Percentiles rank a stretch among this genome's conserved stretches.
Evolutionary conservation across 805 yeast genomes (phyloP).

Genomic region (Osmozyma mogii): DNA sequence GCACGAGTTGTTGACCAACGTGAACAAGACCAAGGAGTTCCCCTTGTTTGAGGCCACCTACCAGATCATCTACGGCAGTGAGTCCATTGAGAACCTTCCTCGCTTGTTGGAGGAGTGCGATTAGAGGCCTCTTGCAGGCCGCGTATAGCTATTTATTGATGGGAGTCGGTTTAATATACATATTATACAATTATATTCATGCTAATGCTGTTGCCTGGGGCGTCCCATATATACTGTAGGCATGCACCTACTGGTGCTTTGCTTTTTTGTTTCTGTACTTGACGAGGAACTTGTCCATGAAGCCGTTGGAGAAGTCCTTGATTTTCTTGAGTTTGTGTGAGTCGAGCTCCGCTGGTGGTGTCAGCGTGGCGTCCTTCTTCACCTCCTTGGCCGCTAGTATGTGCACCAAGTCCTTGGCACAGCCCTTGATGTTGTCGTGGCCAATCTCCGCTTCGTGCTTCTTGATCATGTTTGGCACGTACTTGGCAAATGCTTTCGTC

Average conservation of each 20-base stretch:
- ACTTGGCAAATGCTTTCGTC: constrained; percentile 52
- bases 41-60: constrained; percentile 79
- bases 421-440: constrained; percentile 62
- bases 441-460: constrained; percentile 61
- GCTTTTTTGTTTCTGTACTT: constrained; percentile 38
- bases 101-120: constrained; percentile 52
- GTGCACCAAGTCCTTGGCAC: constrained; percentile 73
- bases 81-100: constrained; percentile 71
- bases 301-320: constrained; percentile 50
- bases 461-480: constrained; percentile 73
- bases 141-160: background rate
- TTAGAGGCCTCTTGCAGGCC: background rate
- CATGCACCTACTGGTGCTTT: constrained; percentile 1
- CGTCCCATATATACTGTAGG: background rate
- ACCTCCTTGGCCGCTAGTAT: constrained; percentile 62
- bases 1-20: constrained; percentile 63
- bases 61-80: constrained; percentile 69
- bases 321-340: constrained; percentile 64
- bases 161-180: background rate
- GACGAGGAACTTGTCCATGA: constrained; percentile 58
- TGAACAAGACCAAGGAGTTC: constrained; percentile 54
- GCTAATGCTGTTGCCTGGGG: background rate
- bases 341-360: constrained; percentile 50
- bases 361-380: constrained; percentile 32
- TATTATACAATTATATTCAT: too few species aligned